Conservation (phyloP, 345 rosid species). For the Corchorus olitorius region DNA sequence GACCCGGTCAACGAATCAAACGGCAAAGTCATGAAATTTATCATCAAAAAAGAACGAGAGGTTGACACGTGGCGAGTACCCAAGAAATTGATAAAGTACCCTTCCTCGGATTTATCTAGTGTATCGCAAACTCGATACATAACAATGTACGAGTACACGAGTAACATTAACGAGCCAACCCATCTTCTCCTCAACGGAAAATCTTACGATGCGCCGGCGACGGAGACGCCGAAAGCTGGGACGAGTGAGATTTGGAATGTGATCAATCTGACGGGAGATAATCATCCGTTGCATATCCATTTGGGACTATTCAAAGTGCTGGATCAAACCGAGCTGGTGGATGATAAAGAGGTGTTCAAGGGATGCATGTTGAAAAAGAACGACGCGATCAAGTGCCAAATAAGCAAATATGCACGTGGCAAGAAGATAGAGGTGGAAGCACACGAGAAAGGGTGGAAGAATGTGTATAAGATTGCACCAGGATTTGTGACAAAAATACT, state of each 20-base stretch:
- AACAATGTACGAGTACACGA: slow-evolving; percentile 78
- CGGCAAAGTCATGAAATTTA: slow-evolving; percentile 73
- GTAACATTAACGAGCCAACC: slow-evolving; percentile 57
- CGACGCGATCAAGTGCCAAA: slow-evolving; percentile 62
- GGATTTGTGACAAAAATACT: slow-evolving; percentile 64
- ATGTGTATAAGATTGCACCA: slow-evolving; percentile 84
- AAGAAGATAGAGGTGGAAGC: slow-evolving; percentile 41
- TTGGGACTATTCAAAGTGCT: slow-evolving; percentile 68
- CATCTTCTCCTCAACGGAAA: slow-evolving; percentile 78
- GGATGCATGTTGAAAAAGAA: slow-evolving; percentile 64
- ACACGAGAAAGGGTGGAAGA: slow-evolving; percentile 95
- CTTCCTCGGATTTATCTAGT: slow-evolving; percentile 42
- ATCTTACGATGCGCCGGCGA: slow-evolving; percentile 55
- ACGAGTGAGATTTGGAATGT: slow-evolving; percentile 85
- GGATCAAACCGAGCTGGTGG: slow-evolving; percentile 61
- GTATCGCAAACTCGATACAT: slow-evolving; percentile 65
- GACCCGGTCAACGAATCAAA: slow-evolving; percentile 64
- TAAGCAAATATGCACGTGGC: slow-evolving; percentile 61
- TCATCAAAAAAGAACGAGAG: slow-evolving; percentile 37
- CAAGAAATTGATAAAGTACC: slow-evolving; percentile 44
- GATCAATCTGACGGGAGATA: slow-evolving; percentile 84
- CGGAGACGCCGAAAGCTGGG: slow-evolving; percentile 68
- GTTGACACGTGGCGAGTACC: slow-evolving; percentile 57
- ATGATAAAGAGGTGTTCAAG: slow-evolving; percentile 44
- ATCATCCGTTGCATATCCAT: slow-evolving; percentile 92